These are phyloP conservation scores for Astrothelium subdiscretum DNA, from an alignment of 495 filamentous ascomycete genomes.

Conservation along the genomic window DNA sequence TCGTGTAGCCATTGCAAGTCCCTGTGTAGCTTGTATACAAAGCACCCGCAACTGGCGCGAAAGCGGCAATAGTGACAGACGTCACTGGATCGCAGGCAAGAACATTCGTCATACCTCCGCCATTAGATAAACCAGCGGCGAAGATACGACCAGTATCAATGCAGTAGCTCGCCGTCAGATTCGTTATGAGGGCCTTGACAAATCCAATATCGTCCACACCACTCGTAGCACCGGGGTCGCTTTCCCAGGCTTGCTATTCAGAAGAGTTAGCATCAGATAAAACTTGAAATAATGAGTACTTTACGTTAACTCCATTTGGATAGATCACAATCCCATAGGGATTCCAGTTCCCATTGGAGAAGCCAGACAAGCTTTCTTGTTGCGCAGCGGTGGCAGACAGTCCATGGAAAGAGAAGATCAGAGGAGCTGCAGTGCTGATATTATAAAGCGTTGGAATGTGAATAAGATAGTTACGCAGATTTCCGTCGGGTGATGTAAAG, in stretches of 20 bases:
- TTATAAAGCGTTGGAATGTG: conserved; percentile 10
- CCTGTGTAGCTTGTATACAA: conserved; percentile 25
- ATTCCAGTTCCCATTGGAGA: conserved; percentile 2
- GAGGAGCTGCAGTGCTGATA: conserved; percentile 2
- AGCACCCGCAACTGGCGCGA: conserved; percentile 36
- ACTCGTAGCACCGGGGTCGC: not conserved
- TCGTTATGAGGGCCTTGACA: conserved; percentile 32
- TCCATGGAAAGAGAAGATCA: conserved; percentile 14
- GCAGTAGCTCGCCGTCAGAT: conserved; percentile 33
- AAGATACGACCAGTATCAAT: conserved; percentile 43
- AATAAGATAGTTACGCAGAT: conserved; percentile 4
- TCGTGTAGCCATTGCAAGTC: not conserved
- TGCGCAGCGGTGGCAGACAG: not conserved
- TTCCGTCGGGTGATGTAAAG: conserved; percentile 1
- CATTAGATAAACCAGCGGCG: conserved; percentile 48
- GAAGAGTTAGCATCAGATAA: not conserved
- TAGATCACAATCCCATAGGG: conserved; percentile 9
- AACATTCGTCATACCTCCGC: conserved; percentile 40
- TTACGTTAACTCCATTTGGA: conserved; percentile 1
- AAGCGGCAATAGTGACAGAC: conserved; percentile 30
- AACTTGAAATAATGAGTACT: not conserved
- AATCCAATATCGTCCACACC: conserved; percentile 21
- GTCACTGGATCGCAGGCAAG: conserved; percentile 40
- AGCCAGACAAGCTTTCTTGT: conserved; percentile 3
- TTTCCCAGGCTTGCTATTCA: not conserved